Evolutionary conservation across 1,284 basidiomycete genomes (phyloP).

Genomic region (Fomes fomentarius): DNA sequence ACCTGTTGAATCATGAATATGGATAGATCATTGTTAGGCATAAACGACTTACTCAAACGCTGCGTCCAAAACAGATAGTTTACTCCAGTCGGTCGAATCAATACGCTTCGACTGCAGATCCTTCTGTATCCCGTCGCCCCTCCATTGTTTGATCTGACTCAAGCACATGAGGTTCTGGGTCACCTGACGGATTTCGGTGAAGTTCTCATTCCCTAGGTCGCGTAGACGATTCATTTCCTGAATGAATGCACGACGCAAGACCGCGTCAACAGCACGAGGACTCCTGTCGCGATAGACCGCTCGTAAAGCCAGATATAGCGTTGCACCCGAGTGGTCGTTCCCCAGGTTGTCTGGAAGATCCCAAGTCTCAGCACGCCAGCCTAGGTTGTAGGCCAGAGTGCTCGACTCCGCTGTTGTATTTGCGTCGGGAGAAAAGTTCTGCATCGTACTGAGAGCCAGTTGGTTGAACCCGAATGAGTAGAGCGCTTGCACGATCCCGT

Average conservation of each 20-base stretch:
- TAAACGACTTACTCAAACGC: constrained; percentile 65
- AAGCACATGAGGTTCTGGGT: constrained; percentile 78
- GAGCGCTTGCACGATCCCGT: constrained; percentile 74
- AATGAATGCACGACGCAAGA: constrained; percentile 54
- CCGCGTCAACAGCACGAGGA: constrained; percentile 44
- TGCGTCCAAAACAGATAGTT: constrained; percentile 51
- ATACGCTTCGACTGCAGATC: constrained; percentile 40
- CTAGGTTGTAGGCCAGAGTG: constrained; percentile 74
- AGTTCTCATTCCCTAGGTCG: constrained; percentile 72
- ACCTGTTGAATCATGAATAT: constrained; percentile 54
- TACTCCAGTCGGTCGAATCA: constrained; percentile 39
- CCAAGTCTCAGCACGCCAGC: constrained; percentile 93
- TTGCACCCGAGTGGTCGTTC: constrained; percentile 51
- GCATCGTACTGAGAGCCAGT: constrained; percentile 70
- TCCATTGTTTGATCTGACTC: constrained; percentile 71
- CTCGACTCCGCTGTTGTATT: constrained; percentile 43
- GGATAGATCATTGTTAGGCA: background rate
- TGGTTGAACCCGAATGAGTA: constrained; percentile 88
- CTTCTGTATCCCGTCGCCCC: constrained; percentile 40
- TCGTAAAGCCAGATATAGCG: constrained; percentile 80
- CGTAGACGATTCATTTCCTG: constrained; percentile 72
- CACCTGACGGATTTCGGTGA: constrained; percentile 72
- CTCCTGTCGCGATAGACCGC: constrained; percentile 79
- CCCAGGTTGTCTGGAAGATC: constrained; percentile 74
- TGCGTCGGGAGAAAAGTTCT: constrained; percentile 41